Base-by-base conservation (phyloP, 139 green algal genomes). In the Chlorella ohadii region DNA sequence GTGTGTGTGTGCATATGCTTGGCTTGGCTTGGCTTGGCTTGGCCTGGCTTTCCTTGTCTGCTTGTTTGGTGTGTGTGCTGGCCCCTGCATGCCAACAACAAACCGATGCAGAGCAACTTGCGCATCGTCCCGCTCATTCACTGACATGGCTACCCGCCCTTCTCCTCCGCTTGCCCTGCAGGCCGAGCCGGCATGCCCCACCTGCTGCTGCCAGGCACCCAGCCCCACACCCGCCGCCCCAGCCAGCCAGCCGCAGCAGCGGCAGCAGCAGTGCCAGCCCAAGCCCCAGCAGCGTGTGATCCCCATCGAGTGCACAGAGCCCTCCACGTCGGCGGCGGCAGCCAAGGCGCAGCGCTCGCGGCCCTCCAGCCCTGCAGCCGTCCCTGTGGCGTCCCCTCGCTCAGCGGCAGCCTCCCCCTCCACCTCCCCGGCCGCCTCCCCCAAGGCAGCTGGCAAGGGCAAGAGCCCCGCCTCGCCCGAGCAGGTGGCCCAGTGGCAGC, bases 391-490 rank as follows among this genome's bases (percentile, higher is more conserved):
- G 41, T 63, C 41, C 0, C 28, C 73, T 33, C 44, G 44, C 44
- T 51, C 44, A 51, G 31, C 73, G 34, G 73, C 51, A 28, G 2
- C 68, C 23, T 41, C 36, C 38, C 68, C 68, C 19, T 31, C 34
- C 33, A 16, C 33, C 17, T 16, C n/a, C n/a, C n/a, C n/a, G n/a
- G 44, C 44, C 9, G 44, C 44, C 44, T 51, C 44, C 44, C 44
- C 68, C 38, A 75, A 56, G 36, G 36, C 68, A 17, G 68, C 17
- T 47, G 68, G 34, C 76, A 82, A 82, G 76, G 76, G 76, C 76
- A 82, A 82, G 76, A 25, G 36, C 1, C 59, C 76, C 4, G 76
- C 76, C 57, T 59, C 25, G 36, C 59, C 57, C 15, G 34, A 82
- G 59, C 76, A 82, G 76, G 2, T 38, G 34, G 76, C 59, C 6